Evolutionary conservation across 345 rosid genomes (phyloP).

Genomic region (Eucalyptus tenuipes): DNA sequence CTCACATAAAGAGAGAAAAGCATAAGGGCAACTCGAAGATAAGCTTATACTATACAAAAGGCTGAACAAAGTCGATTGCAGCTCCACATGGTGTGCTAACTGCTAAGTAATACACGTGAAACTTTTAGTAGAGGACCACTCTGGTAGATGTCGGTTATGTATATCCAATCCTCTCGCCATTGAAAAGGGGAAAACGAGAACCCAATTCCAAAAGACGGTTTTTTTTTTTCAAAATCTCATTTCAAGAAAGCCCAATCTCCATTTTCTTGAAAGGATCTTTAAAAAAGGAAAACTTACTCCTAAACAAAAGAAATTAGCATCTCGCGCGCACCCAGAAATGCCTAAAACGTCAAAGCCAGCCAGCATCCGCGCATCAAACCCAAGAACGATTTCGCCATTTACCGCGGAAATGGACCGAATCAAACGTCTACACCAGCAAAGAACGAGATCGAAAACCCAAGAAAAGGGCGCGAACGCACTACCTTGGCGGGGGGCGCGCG

Average conservation of each 20-base stretch:
- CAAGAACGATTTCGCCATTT: neutral
- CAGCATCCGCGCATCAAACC: neutral
- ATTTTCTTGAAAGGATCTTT: neutral
- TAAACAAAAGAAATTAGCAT: neutral
- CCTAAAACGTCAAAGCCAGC: neutral
- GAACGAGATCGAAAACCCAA: neutral
- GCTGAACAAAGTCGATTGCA: neutral
- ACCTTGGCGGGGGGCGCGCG: slow-evolving; percentile 33
- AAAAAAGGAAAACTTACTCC: neutral
- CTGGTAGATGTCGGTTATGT: neutral
- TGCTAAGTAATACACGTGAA: neutral
- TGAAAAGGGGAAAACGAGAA: neutral
- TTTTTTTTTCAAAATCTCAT: neutral
- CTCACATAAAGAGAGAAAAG: neutral
- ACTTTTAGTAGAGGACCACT: neutral
- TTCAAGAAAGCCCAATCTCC: neutral
- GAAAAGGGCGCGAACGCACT: neutral
- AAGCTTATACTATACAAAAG: neutral
- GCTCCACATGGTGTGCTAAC: neutral
- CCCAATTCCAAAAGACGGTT: neutral
- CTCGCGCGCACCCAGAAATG: neutral
- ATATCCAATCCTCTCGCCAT: neutral
- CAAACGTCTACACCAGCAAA: neutral
- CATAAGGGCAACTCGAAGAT: neutral
- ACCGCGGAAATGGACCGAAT: neutral